Percentiles rank a stretch among this genome's conserved stretches.
These are phyloP conservation scores for Tubosaeta sp. DNA, from an alignment of 768 basidiomycete genomes.

Conservation along the genomic window DNA sequence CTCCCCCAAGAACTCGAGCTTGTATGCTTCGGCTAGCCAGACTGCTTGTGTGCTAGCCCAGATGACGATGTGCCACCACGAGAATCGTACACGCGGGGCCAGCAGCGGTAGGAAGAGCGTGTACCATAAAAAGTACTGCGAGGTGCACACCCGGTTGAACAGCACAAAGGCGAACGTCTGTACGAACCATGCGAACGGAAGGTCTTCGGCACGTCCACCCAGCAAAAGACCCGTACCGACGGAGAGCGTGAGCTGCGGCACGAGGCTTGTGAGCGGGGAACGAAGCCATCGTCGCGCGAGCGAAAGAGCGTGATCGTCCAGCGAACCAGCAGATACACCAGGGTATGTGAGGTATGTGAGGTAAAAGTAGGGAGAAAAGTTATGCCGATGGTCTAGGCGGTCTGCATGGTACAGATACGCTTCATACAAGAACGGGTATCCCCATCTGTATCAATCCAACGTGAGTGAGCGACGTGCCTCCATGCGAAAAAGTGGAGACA, in stretches of 20 bases:
- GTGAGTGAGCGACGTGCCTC: neutral
- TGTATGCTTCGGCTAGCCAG: slow-evolving; percentile 91
- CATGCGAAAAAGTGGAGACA: slow-evolving; percentile 29
- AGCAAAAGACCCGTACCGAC: slow-evolving; percentile 72
- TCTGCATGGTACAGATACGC: slow-evolving; percentile 91
- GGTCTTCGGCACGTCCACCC: slow-evolving; percentile 50
- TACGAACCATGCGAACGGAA: slow-evolving; percentile 85
- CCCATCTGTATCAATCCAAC: slow-evolving; percentile 63
- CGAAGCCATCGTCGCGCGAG: slow-evolving; percentile 45
- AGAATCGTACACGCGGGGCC: slow-evolving; percentile 60
- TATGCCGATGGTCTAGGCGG: slow-evolving; percentile 94
- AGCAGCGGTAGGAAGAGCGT: slow-evolving; percentile 82
- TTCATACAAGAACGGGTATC: slow-evolving; percentile 85
- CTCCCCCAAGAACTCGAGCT: slow-evolving; percentile 81
- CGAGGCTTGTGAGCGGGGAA: slow-evolving; percentile 78
- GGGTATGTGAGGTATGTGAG: slow-evolving; percentile 88
- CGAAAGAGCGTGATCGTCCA: slow-evolving; percentile 17
- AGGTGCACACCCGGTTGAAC: slow-evolving; percentile 99
- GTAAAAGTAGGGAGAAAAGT: slow-evolving; percentile 98
- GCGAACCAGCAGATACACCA: slow-evolving; percentile 13
- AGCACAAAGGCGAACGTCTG: slow-evolving; percentile 90
- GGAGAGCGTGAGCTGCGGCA: slow-evolving; percentile 76
- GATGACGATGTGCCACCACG: slow-evolving; percentile 41
- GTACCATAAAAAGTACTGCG: slow-evolving; percentile 98
- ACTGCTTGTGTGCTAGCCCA: slow-evolving; percentile 82